These are phyloP conservation scores for Penicillium coffeae DNA, from an alignment of 495 filamentous ascomycete genomes.

Conservation along the genomic window DNA sequence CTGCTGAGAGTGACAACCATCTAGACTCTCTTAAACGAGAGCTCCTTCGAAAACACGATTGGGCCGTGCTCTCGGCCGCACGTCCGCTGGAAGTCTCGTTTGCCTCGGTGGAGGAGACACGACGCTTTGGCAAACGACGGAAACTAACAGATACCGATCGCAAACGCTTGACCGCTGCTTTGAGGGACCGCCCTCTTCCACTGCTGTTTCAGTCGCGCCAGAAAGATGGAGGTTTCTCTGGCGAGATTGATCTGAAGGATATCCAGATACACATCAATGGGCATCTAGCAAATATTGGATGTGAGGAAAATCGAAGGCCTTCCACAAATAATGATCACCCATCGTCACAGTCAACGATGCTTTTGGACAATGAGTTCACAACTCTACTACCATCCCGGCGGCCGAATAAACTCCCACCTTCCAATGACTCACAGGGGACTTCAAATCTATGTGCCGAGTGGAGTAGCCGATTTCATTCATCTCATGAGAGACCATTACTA, in stretches of 20 bases:
- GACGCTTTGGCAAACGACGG: conserved; percentile 36
- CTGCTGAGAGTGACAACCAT: neutral
- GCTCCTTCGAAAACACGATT: conserved; percentile 33
- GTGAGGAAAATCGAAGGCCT: neutral
- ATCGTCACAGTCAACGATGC: conserved; percentile 35
- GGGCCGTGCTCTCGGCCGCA: conserved; percentile 31
- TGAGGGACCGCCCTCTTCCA: neutral
- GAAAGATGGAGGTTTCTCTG: conserved; percentile 3
- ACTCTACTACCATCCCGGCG: neutral
- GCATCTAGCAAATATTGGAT: conserved; percentile 5
- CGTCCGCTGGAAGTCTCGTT: conserved; percentile 35
- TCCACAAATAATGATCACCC: conserved; percentile 5
- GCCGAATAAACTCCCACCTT: neutral
- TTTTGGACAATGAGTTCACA: conserved; percentile 24
- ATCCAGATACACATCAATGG: conserved; percentile 30
- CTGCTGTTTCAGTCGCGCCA: conserved; percentile 1
- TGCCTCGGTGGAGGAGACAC: conserved; percentile 22
- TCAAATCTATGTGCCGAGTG: too few relatives aligned
- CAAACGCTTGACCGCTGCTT: conserved; percentile 18
- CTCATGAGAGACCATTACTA: too few relatives aligned
- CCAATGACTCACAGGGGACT: neutral
- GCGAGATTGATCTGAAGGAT: conserved; percentile 6
- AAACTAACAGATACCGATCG: conserved; percentile 33
- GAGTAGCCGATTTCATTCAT: too few relatives aligned
- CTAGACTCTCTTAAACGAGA: conserved; percentile 27